Base-by-base conservation (phyloP, 75 land plant species). In the Selaginella moellendorffii region DNA sequence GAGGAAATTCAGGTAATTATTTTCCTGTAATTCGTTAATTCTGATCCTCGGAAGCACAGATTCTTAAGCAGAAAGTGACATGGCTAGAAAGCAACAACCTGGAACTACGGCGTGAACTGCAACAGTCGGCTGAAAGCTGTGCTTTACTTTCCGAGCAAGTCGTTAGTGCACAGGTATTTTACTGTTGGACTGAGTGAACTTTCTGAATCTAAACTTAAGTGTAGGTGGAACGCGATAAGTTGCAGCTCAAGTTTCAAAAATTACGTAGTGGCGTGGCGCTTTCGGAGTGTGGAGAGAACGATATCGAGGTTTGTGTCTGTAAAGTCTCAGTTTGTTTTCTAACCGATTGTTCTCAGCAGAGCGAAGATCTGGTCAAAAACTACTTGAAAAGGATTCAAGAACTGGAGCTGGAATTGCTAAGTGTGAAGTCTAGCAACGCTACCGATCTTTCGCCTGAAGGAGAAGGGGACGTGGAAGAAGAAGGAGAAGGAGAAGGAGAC, bases 11-110 rank as follows among this genome's bases (percentile, higher is more conserved):
- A 70, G 77, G 74, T 70, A 5, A 14, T 36, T 36, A 36, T 36
- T 36, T 5, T 36, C 5, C 46, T 36, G 46, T 14, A n/a, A 36
- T 36, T 5, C 46, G 46, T 36, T 36, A n/a, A n/a, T n/a, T n/a
- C n/a, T n/a, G n/a, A n/a, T n/a, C n/a, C n/a, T n/a, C n/a, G n/a
- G 5, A 24, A 2, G 18, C 26, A 28, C 68, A 91, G 96, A 81
- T 72, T 70, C 75, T 92, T 27, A 92, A 86, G 65, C 88, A 95
- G 65, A 95, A 79, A 68, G 82, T 95, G 64, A 77, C 85, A 66
- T 86, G 97, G 91, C 81, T 95, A 29, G 99, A 95, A 63, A 82
- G 91, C 26, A 78, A 86, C 28, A 90, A 86, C 78, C 74, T 69
- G 54, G 88, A 86, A 30, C 86, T 95, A 27, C 80, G 71, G 53